Evolutionary conservation across 306 rosid genomes (phyloP), one percentile per base, ranked within the genome.

Genomic region (Inga laurina): DNA sequence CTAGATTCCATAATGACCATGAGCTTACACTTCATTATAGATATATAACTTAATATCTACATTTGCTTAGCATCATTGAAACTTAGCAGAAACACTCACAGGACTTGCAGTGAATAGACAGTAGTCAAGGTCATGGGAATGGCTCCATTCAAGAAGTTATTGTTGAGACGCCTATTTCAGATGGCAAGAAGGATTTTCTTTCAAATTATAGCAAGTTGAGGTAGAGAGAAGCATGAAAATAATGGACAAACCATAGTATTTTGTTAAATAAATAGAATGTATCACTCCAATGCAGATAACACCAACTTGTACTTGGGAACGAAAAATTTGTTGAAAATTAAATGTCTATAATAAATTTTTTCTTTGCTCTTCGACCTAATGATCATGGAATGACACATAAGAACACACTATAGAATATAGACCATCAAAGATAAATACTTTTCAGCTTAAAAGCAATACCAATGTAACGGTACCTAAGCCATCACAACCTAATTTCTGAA

Each of bases 111-210:
- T 37, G 93, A 83, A 18, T 0, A 0, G 65, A 91, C 85, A 0
- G 1, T 76, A 10, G 97, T 89, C 87, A 92, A 88, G 27, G 65
- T 0, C 52, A 3, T 0, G 21, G 97, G 94, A 88, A 92, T 92
- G 27, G 0, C 0, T 76, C 89, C 97, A 0, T 74, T 2, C 81
- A 92, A 86, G 84, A 27, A 85, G 87, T 91, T 92, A 89, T 92
- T 89, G 93, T 91, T 92, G 78, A 92, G 94, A 85, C 94, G 97
- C 92, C 97, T 92, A 74, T 78, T 80, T 48, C 72, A 82, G 10
- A 48, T 48, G 56, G 45, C 41, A 37, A 37, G 66, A 80, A 69
- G 10, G 10, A 68, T 88, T 82, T 82, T 34, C 69, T 74, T 61
- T 54, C 37, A 72, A 24, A 74, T 44, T 72, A 72, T 34, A 22